Percentiles rank a stretch among this genome's conserved stretches.
These are phyloP conservation scores for Nakaseomyces delphensis DNA, from an alignment of 1,139 yeast species.

Conservation along the genomic window DNA sequence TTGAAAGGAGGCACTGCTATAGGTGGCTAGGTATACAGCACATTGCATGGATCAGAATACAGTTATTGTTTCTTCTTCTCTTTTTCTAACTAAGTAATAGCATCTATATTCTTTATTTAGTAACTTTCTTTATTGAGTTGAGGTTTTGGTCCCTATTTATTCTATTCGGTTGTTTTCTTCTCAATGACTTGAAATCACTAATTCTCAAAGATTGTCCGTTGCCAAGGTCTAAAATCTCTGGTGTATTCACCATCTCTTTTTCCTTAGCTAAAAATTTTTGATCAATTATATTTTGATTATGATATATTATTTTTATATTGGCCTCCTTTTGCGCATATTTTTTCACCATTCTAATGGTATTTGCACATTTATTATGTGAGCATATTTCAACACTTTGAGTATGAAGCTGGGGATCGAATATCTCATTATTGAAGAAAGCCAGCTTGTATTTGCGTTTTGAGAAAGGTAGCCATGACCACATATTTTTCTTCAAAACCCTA, in stretches of 20 bases:
- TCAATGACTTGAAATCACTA: slow-evolving; percentile 6
- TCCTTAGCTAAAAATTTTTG: slow-evolving; percentile 11
- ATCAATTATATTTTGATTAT: slow-evolving; percentile 25
- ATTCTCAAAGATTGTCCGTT: slow-evolving; percentile 7
- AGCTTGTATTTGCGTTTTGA: slow-evolving; percentile 25
- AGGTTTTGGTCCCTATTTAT: background rate
- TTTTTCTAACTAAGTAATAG: background rate
- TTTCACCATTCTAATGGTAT: slow-evolving; percentile 19
- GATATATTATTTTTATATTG: slow-evolving; percentile 27
- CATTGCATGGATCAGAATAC: slow-evolving; percentile 4
- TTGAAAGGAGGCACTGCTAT: slow-evolving; percentile 26
- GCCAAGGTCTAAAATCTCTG: slow-evolving; percentile 8
- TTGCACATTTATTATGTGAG: slow-evolving; percentile 17
- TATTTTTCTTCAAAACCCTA: slow-evolving; percentile 21
- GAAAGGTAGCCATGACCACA: slow-evolving; percentile 18
- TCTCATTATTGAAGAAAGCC: slow-evolving; percentile 17
- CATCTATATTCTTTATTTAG: background rate
- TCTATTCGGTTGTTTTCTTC: background rate
- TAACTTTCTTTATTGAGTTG: background rate
- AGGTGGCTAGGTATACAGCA: slow-evolving; percentile 10
- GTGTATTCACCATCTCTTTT: background rate
- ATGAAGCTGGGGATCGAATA: slow-evolving; percentile 5
- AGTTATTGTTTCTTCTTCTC: background rate
- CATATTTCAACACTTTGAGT: slow-evolving; percentile 5
- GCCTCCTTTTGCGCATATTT: slow-evolving; percentile 22